Evolutionary conservation across 441 rosid genomes (phyloP).

Genomic region (Viola pubescens): DNA sequence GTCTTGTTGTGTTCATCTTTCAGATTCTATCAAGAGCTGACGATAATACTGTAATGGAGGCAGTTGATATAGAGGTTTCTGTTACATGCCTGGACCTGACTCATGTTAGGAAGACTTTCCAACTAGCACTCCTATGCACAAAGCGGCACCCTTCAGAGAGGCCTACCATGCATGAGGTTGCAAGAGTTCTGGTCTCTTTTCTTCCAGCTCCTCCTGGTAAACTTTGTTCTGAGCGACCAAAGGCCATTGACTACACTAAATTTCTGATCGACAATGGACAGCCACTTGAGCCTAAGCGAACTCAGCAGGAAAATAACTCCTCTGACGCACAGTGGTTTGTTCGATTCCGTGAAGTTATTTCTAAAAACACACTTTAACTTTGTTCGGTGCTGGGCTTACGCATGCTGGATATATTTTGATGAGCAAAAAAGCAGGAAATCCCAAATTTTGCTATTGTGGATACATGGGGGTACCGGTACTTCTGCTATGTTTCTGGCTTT

Average conservation of each 20-base stretch:
- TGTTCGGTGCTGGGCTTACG: too few relatives aligned
- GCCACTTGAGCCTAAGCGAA: constrained; percentile 20
- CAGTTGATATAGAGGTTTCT: constrained; percentile 76
- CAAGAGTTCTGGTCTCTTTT: constrained; percentile 57
- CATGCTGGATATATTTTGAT: too few relatives aligned
- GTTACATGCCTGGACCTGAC: constrained; percentile 61
- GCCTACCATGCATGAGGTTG: constrained; percentile 87
- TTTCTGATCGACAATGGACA: constrained; percentile 40
- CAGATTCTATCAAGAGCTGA: constrained; percentile 65
- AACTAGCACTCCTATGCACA: constrained; percentile 71
- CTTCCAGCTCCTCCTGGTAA: constrained; percentile 45
- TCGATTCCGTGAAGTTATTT: constrained; percentile 56
- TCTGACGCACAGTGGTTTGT: constrained; percentile 74
- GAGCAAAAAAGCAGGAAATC: too few relatives aligned
- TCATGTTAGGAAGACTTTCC: constrained; percentile 64
- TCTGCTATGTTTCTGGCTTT: too few relatives aligned
- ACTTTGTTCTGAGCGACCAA: constrained; percentile 29
- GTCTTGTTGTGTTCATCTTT: neutral
- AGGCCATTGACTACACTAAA: constrained; percentile 35
- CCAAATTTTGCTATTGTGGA: too few relatives aligned
- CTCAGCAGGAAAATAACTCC: constrained; percentile 31
- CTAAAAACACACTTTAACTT: constrained; percentile 46
- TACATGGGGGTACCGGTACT: too few relatives aligned
- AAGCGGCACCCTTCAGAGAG: constrained; percentile 63
- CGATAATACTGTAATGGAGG: constrained; percentile 77